These are phyloP conservation scores for Exophiala sp. DNA, from an alignment of 2,329 filamentous ascomycete species.

Conservation along the genomic window DNA sequence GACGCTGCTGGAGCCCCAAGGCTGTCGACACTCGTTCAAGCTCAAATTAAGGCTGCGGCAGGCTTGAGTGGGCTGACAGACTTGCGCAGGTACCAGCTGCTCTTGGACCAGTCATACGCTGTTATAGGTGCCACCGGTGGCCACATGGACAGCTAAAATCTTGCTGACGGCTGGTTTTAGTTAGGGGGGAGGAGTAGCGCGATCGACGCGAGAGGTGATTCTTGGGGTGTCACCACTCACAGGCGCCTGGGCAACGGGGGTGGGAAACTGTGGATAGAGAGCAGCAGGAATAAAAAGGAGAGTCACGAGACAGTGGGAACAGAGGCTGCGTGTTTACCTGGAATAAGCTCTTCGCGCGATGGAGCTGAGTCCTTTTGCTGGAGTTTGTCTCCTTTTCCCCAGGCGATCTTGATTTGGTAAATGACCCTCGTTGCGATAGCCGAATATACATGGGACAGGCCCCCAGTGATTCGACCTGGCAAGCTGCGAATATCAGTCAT, in stretches of 20 bases:
- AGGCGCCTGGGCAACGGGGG: conserved; percentile 5
- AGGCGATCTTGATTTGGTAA: no score
- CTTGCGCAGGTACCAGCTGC: conserved; percentile 13
- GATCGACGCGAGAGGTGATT: conserved; percentile 1
- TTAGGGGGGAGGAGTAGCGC: neutral
- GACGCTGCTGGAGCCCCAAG: no score
- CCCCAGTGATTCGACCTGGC: no score
- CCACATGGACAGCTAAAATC: conserved; percentile 16
- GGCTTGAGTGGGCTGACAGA: neutral
- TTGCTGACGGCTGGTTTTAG: conserved; percentile 4
- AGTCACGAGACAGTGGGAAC: no score
- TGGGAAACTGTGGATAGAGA: neutral
- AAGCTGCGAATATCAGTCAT: no score
- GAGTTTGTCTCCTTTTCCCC: no score
- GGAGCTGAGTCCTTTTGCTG: no score
- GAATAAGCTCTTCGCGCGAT: no score
- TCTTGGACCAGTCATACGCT: conserved; percentile 7
- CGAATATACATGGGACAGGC: no score
- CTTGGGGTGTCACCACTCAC: conserved; percentile 1
- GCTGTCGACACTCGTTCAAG: conserved; percentile 2
- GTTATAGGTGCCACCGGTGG: neutral
- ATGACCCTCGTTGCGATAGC: no score
- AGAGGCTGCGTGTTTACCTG: no score
- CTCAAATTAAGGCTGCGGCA: conserved; percentile 23
- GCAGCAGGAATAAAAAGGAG: conserved; percentile 1